Conservation (phyloP, 768 basidiomycete species). For the Psilocybe cubensis region DNA sequence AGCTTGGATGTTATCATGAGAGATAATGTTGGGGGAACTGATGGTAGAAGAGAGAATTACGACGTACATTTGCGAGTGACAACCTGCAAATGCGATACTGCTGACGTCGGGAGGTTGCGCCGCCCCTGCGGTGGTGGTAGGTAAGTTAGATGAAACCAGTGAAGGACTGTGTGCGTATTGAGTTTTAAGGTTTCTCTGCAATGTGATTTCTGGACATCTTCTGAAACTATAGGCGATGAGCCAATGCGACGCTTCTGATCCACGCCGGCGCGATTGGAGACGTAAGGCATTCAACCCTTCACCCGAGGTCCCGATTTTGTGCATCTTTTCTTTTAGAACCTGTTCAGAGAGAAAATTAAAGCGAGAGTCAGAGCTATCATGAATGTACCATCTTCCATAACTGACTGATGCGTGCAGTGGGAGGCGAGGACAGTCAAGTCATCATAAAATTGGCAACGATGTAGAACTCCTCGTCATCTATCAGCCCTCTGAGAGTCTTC, state of each 20-base stretch:
- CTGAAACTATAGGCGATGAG: slow-evolving; percentile 22
- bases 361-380: slow-evolving; percentile 33
- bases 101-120: slow-evolving; percentile 39
- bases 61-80: slow-evolving; percentile 41
- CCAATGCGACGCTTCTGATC: slow-evolving; percentile 20
- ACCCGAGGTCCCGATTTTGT: not conserved
- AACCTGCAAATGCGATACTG: slow-evolving; percentile 36
- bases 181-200: not conserved
- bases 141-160: slow-evolving; percentile 41
- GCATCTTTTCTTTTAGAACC: slow-evolving; percentile 23
- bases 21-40: slow-evolving; percentile 44
- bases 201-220: not conserved
- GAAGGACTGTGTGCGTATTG: slow-evolving; percentile 41
- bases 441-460: not conserved
- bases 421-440: slow-evolving; percentile 33
- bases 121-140: slow-evolving; percentile 43
- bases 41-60: slow-evolving; percentile 29
- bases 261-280: slow-evolving; percentile 39
- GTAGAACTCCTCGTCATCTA: not conserved
- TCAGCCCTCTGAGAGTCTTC: slow-evolving; percentile 42
- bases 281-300: slow-evolving; percentile 23
- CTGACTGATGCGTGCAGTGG: slow-evolving; percentile 35
- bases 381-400: not conserved
- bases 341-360: slow-evolving; percentile 36
- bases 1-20: slow-evolving; percentile 42